phyloP scores from a whole-genome alignment of 2,329 filamentous ascomycete genomes.

The Parafenestella ontariensis region DNA sequence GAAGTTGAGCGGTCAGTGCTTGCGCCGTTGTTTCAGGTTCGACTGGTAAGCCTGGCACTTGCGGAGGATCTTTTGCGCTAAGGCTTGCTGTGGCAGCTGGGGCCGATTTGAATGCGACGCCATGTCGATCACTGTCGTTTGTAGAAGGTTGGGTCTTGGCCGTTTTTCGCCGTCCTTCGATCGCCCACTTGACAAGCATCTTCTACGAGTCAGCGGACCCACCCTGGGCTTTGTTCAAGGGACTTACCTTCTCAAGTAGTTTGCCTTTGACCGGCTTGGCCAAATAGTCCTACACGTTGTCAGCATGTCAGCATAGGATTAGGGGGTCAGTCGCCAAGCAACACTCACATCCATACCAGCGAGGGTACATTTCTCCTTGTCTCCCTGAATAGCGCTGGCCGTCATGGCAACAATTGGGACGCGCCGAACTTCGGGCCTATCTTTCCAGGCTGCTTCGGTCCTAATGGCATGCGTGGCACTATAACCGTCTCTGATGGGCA shows the following conservation, averaged over 20 bases:
- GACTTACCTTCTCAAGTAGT: constrained; percentile 64
- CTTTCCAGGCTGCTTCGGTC: constrained; percentile 70
- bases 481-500: constrained; percentile 76
- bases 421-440: constrained; percentile 60
- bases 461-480: constrained; percentile 76
- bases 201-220: constrained; percentile 22
- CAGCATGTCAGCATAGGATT: constrained; percentile 22
- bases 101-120: constrained; percentile 17
- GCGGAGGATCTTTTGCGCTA: constrained; percentile 38
- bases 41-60: constrained; percentile 32
- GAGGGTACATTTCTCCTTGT: constrained; percentile 74
- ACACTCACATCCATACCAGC: constrained; percentile 72
- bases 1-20: constrained; percentile 44
- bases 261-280: constrained; percentile 69
- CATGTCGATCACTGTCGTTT: constrained; percentile 39
- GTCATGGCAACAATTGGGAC: constrained; percentile 85
- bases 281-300: constrained; percentile 40
- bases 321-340: constrained; percentile 3
- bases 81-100: constrained; percentile 21
- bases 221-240: constrained; percentile 13
- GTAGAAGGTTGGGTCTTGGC: constrained; percentile 30
- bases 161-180: constrained; percentile 51
- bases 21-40: constrained; percentile 47
- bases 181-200: constrained; percentile 72
- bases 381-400: constrained; percentile 78